These are phyloP conservation scores for Corchorus capsularis DNA, from an alignment of 345 rosid genomes.

Conservation along the genomic window DNA sequence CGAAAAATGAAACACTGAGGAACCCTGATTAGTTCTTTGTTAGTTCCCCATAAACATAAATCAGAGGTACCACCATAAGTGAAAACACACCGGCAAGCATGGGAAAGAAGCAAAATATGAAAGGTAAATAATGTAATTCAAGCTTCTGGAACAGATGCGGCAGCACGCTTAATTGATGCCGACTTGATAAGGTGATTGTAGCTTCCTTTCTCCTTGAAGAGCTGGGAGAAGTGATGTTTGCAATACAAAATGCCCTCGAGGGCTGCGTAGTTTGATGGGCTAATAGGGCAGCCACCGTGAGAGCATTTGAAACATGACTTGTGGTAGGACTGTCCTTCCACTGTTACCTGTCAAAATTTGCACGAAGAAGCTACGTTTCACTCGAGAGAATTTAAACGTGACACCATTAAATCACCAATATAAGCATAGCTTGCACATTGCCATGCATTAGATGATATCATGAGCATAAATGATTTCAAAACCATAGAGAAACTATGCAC, in stretches of 20 bases:
- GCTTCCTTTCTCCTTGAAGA: conserved; percentile 98
- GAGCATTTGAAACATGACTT: conserved; percentile 96
- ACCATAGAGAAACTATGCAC: not conserved
- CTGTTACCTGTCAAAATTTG: conserved; percentile 59
- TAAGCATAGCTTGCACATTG: not conserved
- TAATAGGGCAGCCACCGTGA: conserved; percentile 88
- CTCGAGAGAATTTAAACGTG: not conserved
- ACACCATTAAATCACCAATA: not conserved
- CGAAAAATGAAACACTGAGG: not conserved
- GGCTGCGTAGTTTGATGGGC: conserved; percentile 98
- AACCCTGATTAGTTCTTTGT: not conserved
- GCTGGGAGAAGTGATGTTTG: conserved; percentile 96
- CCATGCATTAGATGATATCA: not conserved
- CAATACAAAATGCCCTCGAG: conserved; percentile 91
- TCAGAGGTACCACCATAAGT: conserved; percentile 12
- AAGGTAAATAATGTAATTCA: conserved; percentile 28
- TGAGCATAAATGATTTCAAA: not conserved
- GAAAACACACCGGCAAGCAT: conserved; percentile 29
- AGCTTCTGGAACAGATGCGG: conserved; percentile 65
- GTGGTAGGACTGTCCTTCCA: conserved; percentile 85
- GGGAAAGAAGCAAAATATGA: not conserved
- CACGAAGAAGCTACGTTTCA: not conserved
- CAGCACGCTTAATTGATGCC: conserved; percentile 74
- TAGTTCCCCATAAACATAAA: conserved; percentile 20
- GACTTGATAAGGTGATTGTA: conserved; percentile 90